Conservation (phyloP, 1,284 basidiomycete species). For the Irpex lacteus region DNA sequence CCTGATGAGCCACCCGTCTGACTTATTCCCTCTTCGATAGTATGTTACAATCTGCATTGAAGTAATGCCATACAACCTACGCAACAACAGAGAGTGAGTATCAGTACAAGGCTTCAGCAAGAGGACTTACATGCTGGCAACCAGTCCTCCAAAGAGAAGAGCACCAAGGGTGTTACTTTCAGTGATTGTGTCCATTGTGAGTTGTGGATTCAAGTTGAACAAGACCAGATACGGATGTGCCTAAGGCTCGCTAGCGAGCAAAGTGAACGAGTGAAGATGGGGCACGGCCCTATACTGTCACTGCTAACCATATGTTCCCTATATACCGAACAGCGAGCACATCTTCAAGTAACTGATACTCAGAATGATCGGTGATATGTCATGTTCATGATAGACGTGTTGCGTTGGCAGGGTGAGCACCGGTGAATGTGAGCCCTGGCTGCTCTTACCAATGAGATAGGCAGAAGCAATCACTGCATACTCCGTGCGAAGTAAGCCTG, state of each 20-base stretch:
- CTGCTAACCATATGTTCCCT: not conserved
- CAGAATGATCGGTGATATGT: not conserved
- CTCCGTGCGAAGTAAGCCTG: not conserved
- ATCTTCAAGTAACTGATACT: not conserved
- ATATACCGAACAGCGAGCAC: not conserved
- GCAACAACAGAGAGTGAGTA: not conserved
- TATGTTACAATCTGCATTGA: not conserved
- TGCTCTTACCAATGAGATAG: not conserved
- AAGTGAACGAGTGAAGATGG: not conserved
- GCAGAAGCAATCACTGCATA: not conserved
- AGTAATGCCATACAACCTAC: conserved; percentile 5
- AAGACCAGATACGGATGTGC: not conserved
- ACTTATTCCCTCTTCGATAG: not conserved
- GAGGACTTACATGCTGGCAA: not conserved
- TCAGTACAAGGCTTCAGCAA: not conserved
- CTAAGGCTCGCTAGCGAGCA: not conserved
- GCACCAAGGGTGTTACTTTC: not conserved
- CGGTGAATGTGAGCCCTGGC: not conserved
- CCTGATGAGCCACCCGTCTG: not conserved
- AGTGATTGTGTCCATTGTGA: not conserved
- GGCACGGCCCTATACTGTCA: not conserved
- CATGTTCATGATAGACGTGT: not conserved
- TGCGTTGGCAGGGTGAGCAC: not conserved
- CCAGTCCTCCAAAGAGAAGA: conserved; percentile 1
- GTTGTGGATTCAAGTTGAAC: not conserved